These are phyloP conservation scores for Trichoderma reesei DNA, from an alignment of 495 filamentous ascomycete species.

Conservation along the genomic window DNA sequence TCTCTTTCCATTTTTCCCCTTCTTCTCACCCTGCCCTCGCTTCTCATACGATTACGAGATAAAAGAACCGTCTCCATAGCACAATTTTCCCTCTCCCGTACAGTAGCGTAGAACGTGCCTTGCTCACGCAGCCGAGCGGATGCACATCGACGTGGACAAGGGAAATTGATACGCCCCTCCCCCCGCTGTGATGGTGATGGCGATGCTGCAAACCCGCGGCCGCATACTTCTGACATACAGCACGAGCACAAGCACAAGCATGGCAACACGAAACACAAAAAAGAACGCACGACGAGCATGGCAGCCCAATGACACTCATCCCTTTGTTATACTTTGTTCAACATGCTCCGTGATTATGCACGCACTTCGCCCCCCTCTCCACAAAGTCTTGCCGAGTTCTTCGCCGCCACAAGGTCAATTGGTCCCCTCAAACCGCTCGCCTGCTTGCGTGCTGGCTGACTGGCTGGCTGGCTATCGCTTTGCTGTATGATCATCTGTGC, in stretches of 20 bases:
- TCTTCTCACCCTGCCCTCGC: no score
- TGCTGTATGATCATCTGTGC: no score
- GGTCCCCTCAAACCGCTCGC: no score
- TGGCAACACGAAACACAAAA: background rate
- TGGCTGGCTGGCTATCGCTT: no score
- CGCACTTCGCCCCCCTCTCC: slow-evolving; percentile 3
- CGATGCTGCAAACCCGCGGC: no score
- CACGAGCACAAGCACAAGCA: no score
- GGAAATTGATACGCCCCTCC: background rate
- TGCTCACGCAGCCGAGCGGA: no score
- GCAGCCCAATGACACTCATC: background rate
- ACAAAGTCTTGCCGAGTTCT: background rate
- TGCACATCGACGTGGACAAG: no score
- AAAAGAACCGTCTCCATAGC: background rate
- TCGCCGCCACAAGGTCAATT: background rate
- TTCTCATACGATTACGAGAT: no score
- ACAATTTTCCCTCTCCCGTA: background rate
- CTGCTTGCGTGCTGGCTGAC: no score
- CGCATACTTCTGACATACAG: no score
- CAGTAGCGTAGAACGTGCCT: background rate
- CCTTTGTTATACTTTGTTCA: background rate
- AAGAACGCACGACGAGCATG: background rate
- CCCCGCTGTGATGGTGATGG: background rate
- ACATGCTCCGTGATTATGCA: background rate
- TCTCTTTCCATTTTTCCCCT: background rate